phyloP scores from a whole-genome alignment of 257 asterid genomes.

The Ehretia macrophylla region DNA sequence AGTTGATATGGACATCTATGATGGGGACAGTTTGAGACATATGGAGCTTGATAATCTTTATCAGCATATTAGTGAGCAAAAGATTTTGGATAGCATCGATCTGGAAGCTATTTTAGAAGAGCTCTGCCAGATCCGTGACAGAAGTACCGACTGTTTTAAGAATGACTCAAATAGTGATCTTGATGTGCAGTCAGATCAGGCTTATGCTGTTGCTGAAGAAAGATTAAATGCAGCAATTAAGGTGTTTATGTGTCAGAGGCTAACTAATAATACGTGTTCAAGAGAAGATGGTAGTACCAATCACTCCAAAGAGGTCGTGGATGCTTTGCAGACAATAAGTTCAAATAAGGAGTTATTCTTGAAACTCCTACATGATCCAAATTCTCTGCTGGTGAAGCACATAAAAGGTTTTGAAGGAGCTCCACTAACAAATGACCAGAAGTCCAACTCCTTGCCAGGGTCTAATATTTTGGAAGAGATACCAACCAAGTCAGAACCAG shows the following conservation, averaged over 20 bases:
- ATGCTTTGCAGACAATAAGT: slow-evolving; percentile 57
- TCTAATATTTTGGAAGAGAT: slow-evolving; percentile 37
- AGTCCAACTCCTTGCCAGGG: slow-evolving; percentile 25
- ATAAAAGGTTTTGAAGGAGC: slow-evolving; percentile 44
- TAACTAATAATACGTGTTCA: slow-evolving; percentile 30
- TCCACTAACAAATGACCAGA: slow-evolving; percentile 26
- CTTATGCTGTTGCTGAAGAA: slow-evolving; percentile 37
- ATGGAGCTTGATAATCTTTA: slow-evolving; percentile 23
- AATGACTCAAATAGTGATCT: slow-evolving; percentile 25
- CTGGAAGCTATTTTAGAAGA: slow-evolving; percentile 51
- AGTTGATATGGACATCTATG: slow-evolving; percentile 35
- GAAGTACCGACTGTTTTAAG: slow-evolving; percentile 21
- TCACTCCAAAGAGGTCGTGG: slow-evolving; percentile 56
- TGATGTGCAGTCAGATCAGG: slow-evolving; percentile 32
- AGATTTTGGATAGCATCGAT: slow-evolving; percentile 37
- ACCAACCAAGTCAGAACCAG: slow-evolving; percentile 32
- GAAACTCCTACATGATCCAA: slow-evolving; percentile 59
- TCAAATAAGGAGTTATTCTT: slow-evolving; percentile 49
- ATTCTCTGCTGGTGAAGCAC: slow-evolving; percentile 45
- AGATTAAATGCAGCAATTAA: slow-evolving; percentile 60
- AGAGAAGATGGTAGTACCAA: slow-evolving; percentile 45
- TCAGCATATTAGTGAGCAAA: slow-evolving; percentile 24
- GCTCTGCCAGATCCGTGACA: slow-evolving; percentile 32
- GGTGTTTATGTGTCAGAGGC: slow-evolving; percentile 50
- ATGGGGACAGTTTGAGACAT: slow-evolving; percentile 31